Evolutionary conservation across 768 basidiomycete species (phyloP).

Genomic region (Russula sp.): DNA sequence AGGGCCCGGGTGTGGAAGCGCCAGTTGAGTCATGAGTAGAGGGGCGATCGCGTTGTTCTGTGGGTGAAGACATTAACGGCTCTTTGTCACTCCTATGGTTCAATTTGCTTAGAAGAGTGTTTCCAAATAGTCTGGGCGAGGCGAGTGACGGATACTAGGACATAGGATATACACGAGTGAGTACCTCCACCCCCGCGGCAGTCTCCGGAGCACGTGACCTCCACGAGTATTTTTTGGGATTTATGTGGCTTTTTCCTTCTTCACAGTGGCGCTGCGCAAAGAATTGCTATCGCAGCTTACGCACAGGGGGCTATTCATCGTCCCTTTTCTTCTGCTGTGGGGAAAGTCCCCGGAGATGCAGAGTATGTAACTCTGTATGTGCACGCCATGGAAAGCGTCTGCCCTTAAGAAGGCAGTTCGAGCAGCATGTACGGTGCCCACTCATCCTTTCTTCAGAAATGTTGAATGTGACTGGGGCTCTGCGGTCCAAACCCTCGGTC

Average conservation of each 20-base stretch:
- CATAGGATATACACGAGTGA: not conserved
- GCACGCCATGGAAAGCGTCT: conserved; percentile 62
- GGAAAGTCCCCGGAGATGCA: conserved; percentile 94
- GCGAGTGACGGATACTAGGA: not conserved
- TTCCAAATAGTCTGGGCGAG: not conserved
- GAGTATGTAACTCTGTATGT: conserved; percentile 53
- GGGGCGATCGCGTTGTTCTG: conserved; percentile 10
- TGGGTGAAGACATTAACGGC: conserved; percentile 8
- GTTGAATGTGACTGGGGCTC: conserved; percentile 29
- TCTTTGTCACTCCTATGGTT: not conserved
- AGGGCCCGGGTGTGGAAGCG: conserved; percentile 11
- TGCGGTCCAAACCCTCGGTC: conserved; percentile 44
- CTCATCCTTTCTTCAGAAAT: conserved; percentile 25
- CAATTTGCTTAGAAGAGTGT: not conserved
- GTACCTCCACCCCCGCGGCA: too few species aligned
- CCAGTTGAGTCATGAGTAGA: conserved; percentile 8
- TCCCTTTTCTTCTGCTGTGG: conserved; percentile 65
- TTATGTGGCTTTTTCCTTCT: conserved; percentile 33
- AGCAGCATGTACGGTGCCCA: conserved; percentile 37
- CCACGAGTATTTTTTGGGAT: not conserved
- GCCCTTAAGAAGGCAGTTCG: conserved; percentile 67
- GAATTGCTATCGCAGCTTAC: conserved; percentile 86
- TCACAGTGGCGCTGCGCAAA: conserved; percentile 58
- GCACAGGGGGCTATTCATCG: conserved; percentile 51
- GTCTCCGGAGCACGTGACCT: conserved; percentile 23